Percentiles rank a stretch among this genome's conserved stretches.
Evolutionary conservation across 2,329 filamentous ascomycete genomes (phyloP).

Genomic region (Fonsecaea nubica): DNA sequence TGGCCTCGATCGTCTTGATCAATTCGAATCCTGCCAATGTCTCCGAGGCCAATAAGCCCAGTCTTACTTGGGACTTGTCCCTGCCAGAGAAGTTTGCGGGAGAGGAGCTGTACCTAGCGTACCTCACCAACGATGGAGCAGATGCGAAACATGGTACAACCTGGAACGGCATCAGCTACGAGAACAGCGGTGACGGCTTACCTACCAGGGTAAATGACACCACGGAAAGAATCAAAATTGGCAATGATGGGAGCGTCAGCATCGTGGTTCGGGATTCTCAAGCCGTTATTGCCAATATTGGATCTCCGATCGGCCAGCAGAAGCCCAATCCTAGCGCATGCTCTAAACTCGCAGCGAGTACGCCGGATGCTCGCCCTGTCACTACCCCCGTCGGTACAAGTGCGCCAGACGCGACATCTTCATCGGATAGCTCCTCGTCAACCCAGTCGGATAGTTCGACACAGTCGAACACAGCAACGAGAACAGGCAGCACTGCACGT

Average conservation of each 20-base stretch:
- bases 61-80: constrained; percentile 51
- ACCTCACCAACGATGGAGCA: constrained; percentile 55
- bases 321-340: constrained; percentile 34
- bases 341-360: constrained; percentile 30
- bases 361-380: constrained; percentile 29
- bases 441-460: constrained; percentile 12
- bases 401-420: constrained; percentile 13
- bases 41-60: constrained; percentile 47
- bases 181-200: constrained; percentile 51
- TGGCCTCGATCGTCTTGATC: constrained; percentile 55
- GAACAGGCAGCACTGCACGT: constrained; percentile 29
- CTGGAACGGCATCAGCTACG: constrained; percentile 58
- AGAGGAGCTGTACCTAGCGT: constrained; percentile 55
- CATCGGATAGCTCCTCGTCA: constrained; percentile 22
- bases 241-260: constrained; percentile 44
- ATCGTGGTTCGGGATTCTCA: constrained; percentile 53
- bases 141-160: constrained; percentile 52
- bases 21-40: constrained; percentile 55
- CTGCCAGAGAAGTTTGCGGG: constrained; percentile 49
- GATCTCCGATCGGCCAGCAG: constrained; percentile 38
- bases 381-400: constrained; percentile 28
- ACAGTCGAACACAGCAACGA: constrained; percentile 30
- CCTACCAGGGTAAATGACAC: constrained; percentile 46
- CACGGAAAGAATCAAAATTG: constrained; percentile 45
- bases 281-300: constrained; percentile 56